Evolutionary conservation across 495 filamentous ascomycete species (phyloP), one percentile per base, ranked within the genome.

Genomic region (Penicillium steckii): DNA sequence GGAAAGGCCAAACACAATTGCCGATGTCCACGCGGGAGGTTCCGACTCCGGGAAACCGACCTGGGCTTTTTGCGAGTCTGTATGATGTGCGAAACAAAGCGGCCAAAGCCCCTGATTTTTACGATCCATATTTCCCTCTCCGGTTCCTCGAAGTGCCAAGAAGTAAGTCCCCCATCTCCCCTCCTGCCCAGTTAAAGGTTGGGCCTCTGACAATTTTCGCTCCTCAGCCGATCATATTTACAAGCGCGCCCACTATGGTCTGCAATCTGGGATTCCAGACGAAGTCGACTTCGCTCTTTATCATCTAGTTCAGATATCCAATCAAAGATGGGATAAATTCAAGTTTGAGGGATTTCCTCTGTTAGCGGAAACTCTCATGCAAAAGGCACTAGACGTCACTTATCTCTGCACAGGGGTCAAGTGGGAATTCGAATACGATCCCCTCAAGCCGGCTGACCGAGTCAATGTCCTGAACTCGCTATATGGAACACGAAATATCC

Each of bases 291-390:
- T 91, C 66, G 91, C 90, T 0, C 71, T 97, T 15, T 90, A 91
- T 50, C 93, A 97, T 64, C 74, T 99, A 10, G 92, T 97, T 50
- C 94, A 96, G 65, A 96, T 96, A 15, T 96, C 92, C 0, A 91
- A 89, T 49, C 92, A 97, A 66, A 80, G 90, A 25, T 93, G 92
- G 24, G 95, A 97, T 63, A 96, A 96, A 62, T 96, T 95, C 69
- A 88, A 88, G 55, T 96, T 96, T 51, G 92, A 96, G 50, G 84
- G 85, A 3, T 97, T 96, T 61, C 85, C 87, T n/a, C 84, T 90
- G 26, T 77, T 99, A 29, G 90, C 90, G 2, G 94, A 97, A 64
- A 88, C 87, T 10, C 77, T 99, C 21, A 87, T 96, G 57, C 85
- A 89, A 57, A 93, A 91, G 62, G 82, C 88, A 4, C 75, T 95